Evolutionary conservation across 768 basidiomycete genomes (phyloP), one percentile per base, ranked within the genome.

Genomic region (Roridomyces roridus): DNA sequence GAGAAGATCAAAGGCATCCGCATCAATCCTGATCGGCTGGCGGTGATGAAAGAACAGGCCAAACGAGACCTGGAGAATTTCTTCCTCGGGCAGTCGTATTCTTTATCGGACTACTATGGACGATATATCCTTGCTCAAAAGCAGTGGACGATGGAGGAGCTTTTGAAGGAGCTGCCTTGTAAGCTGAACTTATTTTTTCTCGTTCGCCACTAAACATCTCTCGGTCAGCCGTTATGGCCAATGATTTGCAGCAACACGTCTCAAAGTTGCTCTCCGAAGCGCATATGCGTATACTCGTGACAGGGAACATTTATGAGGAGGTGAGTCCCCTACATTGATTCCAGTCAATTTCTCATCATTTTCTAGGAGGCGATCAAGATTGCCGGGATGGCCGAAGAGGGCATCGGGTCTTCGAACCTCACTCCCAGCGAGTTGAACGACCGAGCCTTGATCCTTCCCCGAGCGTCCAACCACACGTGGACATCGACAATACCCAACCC

Each of bases 11-110:
- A 83, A 69, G 74, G 74, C 23, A 74, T 94, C 45, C 75, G 81
- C 62, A 78, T 96, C 25, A 79, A 85, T 63, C 74, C 82, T n/a
- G 84, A 90, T 53, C 79, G 96, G 50, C 82, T 98, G 56, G 82
- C 78, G 39, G 84, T 97, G 26, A 85, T 95, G 69, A 91, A 89
- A 67, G 93, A 98, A 71, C 85, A 92, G 93, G 77, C 87, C 36
- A 83, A 85, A 72, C 82, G 87, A 57, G 84, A 88, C 50, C 93
- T 88, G 84, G 82, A 88, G 59, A 99, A 98, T 72, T 93, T 94
- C 72, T 87, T 86, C 73, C 81, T 98, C 53, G 86, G 85, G 7
- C 90, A 94, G 71, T 90, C 93, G 1, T 93, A 92, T 72, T 77
- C 81, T 8, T 77, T 95, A 21, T 89, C 91, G 8, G 87, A 91